phyloP scores from a whole-genome alignment of 2,329 filamentous ascomycete genomes.

The Penicillium fuscoglaucum region DNA sequence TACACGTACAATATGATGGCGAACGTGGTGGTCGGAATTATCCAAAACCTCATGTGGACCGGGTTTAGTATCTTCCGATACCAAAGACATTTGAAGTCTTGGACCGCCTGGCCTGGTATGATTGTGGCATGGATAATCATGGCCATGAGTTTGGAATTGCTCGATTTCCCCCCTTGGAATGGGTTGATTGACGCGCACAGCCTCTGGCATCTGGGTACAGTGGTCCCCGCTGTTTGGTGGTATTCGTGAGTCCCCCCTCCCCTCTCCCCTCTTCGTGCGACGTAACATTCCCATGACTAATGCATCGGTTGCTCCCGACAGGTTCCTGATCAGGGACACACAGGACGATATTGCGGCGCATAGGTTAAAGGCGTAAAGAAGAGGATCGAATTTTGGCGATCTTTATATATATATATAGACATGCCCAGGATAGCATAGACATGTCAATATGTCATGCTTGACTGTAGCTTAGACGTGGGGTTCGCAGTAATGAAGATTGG shows the following conservation, averaged over 20 bases:
- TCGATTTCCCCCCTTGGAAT: slow-evolving; percentile 85
- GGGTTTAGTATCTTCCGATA: slow-evolving; percentile 79
- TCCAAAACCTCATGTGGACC: slow-evolving; percentile 83
- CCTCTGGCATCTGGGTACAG: slow-evolving; percentile 92
- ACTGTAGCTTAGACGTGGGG: slow-evolving; percentile 1
- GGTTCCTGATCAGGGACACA: slow-evolving; percentile 83
- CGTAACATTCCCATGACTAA: slow-evolving; percentile 10
- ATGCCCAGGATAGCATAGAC: background rate
- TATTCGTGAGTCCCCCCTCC: slow-evolving; percentile 72
- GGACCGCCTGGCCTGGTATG: slow-evolving; percentile 87
- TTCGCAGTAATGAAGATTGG: slow-evolving; percentile 2
- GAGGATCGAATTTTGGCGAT: background rate
- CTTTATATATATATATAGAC: background rate
- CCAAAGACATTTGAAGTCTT: slow-evolving; percentile 66
- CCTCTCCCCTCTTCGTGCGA: background rate
- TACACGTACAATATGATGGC: slow-evolving; percentile 98
- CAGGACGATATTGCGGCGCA: slow-evolving; percentile 75
- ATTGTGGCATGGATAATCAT: slow-evolving; percentile 89
- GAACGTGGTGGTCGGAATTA: slow-evolving; percentile 77
- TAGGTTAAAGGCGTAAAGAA: slow-evolving; percentile 65
- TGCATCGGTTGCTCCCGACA: slow-evolving; percentile 40
- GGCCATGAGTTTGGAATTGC: slow-evolving; percentile 92
- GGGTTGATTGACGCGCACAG: slow-evolving; percentile 90
- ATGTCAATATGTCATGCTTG: background rate
- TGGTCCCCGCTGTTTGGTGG: slow-evolving; percentile 83